Base-by-base conservation (phyloP, 192 early-diverging fungal species). In the Coemansia sp. region DNA sequence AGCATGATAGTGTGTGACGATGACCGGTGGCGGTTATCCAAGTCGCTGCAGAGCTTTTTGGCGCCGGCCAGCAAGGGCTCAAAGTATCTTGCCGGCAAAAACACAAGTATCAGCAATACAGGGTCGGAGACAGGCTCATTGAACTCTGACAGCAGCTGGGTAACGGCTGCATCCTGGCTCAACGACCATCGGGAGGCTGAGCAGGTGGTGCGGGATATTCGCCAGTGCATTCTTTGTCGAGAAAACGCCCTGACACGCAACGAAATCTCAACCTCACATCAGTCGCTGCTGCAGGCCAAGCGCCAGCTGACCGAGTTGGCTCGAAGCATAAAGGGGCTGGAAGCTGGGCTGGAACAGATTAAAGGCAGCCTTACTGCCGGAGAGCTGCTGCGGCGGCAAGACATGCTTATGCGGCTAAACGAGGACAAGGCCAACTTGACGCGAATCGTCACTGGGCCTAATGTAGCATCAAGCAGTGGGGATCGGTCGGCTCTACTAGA, bases 161-260 rank as follows among this genome's bases (percentile, higher is more conserved):
- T 78, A 49, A 91, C 87, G 12, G 83, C 87, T 12, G 87, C 89
- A 44, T 84, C 81, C 11, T 95, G 93, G 93, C 72, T 93, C 33
- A 86, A 87, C 46, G 91, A 91, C 57, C 86, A 79, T 45, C 81
- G 83, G 30, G 65, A 79, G 6, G 72, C 88, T 13, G 82, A 86
- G 36, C 72, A 79, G 23, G 64, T 83, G 2, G 78, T 85, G 9
- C 80, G 87, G 10, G 88, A 92, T 35, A 83, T 92, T 19, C 81
- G 93, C 1, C 82, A 88, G 3, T 73, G 86, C 52, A 78, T 91
- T 33, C 82, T 88, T 37, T 70, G 82, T 31, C 87, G 90, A 2
- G 89, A 90, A 43, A 85, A 82, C n/a, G 84, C 85, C 40, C 68
- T 89, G 20, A 78, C 84, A 14, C 74, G 84, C 16, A 90, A 86